phyloP scores from a whole-genome alignment of 371 early-diverging fungal genomes.

The Mortierella sp. region DNA sequence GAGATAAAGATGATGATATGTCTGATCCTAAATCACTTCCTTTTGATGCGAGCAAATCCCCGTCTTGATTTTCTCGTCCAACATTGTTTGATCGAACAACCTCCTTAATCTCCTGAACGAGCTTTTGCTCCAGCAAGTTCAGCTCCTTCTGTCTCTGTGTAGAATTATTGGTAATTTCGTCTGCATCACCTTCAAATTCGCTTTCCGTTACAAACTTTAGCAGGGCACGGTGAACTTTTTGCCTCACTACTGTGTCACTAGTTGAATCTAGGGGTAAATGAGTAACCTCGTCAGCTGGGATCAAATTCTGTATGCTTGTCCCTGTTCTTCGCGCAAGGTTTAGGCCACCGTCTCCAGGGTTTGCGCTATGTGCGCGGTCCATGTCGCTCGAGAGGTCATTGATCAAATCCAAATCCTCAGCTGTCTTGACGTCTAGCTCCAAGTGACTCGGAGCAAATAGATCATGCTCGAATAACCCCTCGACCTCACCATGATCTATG shows the following conservation, averaged over 20 bases:
- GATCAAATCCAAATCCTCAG: constrained; percentile 12
- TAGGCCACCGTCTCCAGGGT: neutral
- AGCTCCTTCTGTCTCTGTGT: constrained; percentile 27
- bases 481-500: neutral
- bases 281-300: neutral
- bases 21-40: neutral
- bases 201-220: constrained; percentile 25
- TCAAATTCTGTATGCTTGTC: constrained; percentile 14
- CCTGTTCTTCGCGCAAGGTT: constrained; percentile 14
- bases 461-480: constrained; percentile 13
- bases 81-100: neutral
- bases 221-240: constrained; percentile 15
- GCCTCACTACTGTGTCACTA: neutral
- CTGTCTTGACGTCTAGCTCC: constrained; percentile 21
- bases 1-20: neutral
- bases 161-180: neutral
- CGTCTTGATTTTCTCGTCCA: neutral
- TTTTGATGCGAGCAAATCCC: neutral
- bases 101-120: constrained; percentile 35
- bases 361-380: no score
- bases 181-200: neutral
- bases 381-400: constrained; percentile 7
- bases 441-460: constrained; percentile 10
- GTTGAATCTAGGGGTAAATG: neutral
- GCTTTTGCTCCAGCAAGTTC: constrained; percentile 24